Conservation (phyloP, 352 stramenopile genomes). For the Aphanomyces cochlioides region DNA sequence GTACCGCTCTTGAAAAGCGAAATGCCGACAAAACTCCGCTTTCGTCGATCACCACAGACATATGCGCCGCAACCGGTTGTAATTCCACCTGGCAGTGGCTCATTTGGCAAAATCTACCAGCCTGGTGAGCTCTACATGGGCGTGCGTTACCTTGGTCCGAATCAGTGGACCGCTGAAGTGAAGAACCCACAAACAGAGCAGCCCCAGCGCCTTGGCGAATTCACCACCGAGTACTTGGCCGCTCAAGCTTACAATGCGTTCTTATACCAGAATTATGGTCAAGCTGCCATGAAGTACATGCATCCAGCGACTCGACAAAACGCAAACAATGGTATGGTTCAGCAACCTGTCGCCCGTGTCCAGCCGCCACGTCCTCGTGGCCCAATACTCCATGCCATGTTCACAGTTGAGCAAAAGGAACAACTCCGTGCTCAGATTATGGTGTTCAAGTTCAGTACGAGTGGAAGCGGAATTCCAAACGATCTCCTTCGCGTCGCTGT, state of each 20-base stretch:
- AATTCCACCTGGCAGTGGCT: slow-evolving; percentile 12
- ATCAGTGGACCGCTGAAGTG: slow-evolving; percentile 76
- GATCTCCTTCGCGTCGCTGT: slow-evolving; percentile 64
- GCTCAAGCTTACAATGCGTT: slow-evolving; percentile 84
- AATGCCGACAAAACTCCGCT: slow-evolving; percentile 72
- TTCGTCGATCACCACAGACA: slow-evolving; percentile 42
- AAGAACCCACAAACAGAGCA: slow-evolving; percentile 23
- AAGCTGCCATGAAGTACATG: slow-evolving; percentile 77
- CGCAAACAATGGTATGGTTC: background rate
- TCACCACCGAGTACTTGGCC: slow-evolving; percentile 66
- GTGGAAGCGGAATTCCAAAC: slow-evolving; percentile 67
- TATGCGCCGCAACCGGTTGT: slow-evolving; percentile 32
- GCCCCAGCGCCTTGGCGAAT: slow-evolving; percentile 72
- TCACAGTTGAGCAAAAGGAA: slow-evolving; percentile 82
- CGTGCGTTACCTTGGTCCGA: slow-evolving; percentile 66
- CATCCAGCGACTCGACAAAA: slow-evolving; percentile 56
- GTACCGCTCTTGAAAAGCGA: slow-evolving; percentile 79
- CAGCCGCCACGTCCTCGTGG: slow-evolving; percentile 44
- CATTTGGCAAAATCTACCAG: slow-evolving; percentile 51
- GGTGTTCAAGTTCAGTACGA: slow-evolving; percentile 88
- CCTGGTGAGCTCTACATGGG: slow-evolving; percentile 81
- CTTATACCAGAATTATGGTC: slow-evolving; percentile 81
- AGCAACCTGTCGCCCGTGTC: slow-evolving; percentile 38
- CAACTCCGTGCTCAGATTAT: slow-evolving; percentile 87
- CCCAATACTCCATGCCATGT: slow-evolving; percentile 50